A percentile compares a stretch with the other conserved stretches of the same genome.
Conservation (phyloP, 192 early-diverging fungal species). For the Linnemannia hyalina region DNA sequence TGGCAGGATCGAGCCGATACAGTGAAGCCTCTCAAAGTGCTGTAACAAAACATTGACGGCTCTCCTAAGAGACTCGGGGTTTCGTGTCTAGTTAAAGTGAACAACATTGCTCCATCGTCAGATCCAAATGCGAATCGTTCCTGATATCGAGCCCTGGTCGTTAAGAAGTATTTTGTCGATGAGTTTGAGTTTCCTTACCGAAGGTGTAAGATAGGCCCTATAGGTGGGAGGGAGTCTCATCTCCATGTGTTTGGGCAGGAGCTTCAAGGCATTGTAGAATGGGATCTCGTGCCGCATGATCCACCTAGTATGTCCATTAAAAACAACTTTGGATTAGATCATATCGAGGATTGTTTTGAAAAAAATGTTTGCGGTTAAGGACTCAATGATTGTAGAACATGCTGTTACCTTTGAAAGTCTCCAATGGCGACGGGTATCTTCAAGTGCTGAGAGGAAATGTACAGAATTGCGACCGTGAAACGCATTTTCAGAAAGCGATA, state of each 20-base stretch:
- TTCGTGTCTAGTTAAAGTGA: not conserved
- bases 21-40: not conserved
- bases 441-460: slow-evolving; percentile 35
- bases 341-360: too few relatives aligned
- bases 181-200: not conserved
- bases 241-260: slow-evolving; percentile 25
- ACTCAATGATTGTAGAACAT: not conserved
- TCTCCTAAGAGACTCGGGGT: not conserved
- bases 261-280: slow-evolving; percentile 15
- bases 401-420: slow-evolving; percentile 35
- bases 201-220: not conserved
- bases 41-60: not conserved
- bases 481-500: not conserved
- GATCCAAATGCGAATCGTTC: too few relatives aligned
- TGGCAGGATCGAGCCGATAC: not conserved
- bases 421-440: slow-evolving; percentile 32
- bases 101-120: not conserved
- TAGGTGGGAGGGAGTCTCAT: not conserved
- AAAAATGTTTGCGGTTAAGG: not conserved
- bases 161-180: too few relatives aligned
- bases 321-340: not conserved
- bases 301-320: slow-evolving; percentile 21
- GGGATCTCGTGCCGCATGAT: slow-evolving; percentile 20
- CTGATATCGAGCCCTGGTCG: too few relatives aligned
- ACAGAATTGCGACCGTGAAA: slow-evolving; percentile 24